A percentile compares a stretch with the other conserved stretches of the same genome.
Evolutionary conservation across 2,329 filamentous ascomycete genomes (phyloP).

Genomic region (Botrytis squamosa): DNA sequence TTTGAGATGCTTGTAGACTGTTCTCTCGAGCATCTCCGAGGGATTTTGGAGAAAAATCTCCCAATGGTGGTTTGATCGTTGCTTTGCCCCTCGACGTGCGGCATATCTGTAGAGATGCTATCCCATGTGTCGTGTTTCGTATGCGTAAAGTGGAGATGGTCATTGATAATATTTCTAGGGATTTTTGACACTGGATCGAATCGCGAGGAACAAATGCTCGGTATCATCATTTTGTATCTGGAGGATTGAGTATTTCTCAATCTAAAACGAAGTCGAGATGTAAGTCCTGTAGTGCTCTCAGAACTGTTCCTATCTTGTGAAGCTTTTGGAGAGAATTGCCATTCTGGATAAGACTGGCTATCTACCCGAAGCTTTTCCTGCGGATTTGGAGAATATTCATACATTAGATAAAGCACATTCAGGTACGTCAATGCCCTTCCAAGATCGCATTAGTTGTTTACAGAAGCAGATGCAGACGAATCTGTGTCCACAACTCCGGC

Average conservation of each 20-base stretch:
- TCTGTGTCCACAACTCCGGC: not conserved
- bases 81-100: not conserved
- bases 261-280: not conserved
- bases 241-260: not conserved
- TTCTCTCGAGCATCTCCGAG: not conserved
- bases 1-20: not conserved
- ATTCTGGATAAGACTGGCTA: not conserved
- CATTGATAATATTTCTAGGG: not conserved
- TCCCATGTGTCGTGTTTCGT: not conserved
- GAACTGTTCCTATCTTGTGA: not conserved
- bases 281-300: not conserved
- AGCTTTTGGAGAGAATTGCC: not conserved
- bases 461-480: slow-evolving; percentile 5
- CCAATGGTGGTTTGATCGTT: not conserved
- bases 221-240: not conserved
- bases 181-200: not conserved
- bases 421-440: not conserved
- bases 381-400: not conserved
- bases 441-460: not conserved
- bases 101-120: not conserved
- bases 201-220: not conserved
- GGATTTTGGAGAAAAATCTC: not conserved
- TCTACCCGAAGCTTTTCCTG: not conserved
- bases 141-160: not conserved
- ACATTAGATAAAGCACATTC: not conserved